These are phyloP conservation scores for Irpex sp. DNA, from an alignment of 1,284 basidiomycete genomes.

Conservation along the genomic window DNA sequence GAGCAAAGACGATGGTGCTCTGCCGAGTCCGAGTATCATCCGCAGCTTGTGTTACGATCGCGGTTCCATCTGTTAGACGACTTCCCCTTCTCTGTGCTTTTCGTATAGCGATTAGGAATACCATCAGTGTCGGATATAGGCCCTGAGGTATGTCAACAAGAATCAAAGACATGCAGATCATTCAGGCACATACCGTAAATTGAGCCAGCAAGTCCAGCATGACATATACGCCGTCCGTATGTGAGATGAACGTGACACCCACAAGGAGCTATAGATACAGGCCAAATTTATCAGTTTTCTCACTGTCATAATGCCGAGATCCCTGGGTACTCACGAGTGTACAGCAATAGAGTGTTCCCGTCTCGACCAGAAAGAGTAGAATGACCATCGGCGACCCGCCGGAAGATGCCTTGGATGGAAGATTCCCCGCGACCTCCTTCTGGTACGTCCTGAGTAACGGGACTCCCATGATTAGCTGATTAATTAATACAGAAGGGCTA, in stretches of 20 bases:
- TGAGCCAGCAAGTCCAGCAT: constrained; percentile 3
- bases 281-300: neutral
- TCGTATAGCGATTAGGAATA: neutral
- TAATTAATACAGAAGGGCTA: neutral
- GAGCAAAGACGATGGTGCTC: neutral
- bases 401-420: neutral
- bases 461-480: neutral
- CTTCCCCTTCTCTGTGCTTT: neutral
- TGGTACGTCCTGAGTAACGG: neutral
- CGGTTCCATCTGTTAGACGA: neutral
- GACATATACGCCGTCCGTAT: constrained; percentile 4
- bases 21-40: neutral
- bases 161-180: neutral
- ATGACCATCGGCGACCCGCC: neutral
- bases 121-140: constrained; percentile 4
- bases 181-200: neutral
- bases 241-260: neutral
- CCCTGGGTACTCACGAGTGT: neutral
- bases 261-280: neutral
- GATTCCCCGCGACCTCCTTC: neutral
- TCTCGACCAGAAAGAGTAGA: constrained; percentile 3
- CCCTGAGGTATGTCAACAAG: neutral
- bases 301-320: neutral
- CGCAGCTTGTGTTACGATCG: neutral
- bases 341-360: constrained; percentile 2